Evolutionary conservation across 257 asterid genomes (phyloP).

Genomic region (Haberlea rhodopensis): DNA sequence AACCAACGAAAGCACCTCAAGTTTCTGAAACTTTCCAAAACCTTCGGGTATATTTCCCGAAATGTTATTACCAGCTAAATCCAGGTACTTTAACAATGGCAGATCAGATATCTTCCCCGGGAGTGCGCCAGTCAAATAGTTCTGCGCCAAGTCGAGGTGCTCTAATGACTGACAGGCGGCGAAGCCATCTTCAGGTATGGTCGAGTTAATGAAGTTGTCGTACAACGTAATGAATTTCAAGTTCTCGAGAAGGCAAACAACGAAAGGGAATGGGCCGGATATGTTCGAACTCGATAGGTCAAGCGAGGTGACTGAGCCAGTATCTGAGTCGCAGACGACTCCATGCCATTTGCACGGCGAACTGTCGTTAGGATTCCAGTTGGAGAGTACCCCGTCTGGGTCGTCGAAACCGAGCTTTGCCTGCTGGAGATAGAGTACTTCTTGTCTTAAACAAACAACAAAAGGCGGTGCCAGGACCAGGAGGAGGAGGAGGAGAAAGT

Average conservation of each 20-base stretch:
- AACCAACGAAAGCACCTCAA: conserved; percentile 78
- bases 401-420: conserved; percentile 75
- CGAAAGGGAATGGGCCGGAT: conserved; percentile 77
- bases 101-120: conserved; percentile 57
- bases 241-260: conserved; percentile 61
- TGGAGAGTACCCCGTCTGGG: conserved; percentile 60
- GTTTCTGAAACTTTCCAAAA: conserved; percentile 65
- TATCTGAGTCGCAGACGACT: conserved; percentile 51
- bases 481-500: conserved; percentile 29
- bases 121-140: conserved; percentile 64
- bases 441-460: conserved; percentile 53
- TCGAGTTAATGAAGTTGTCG: conserved; percentile 71
- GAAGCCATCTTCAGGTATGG: conserved; percentile 42
- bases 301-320: conserved; percentile 50
- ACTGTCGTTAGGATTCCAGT: conserved; percentile 59
- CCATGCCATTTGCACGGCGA: conserved; percentile 89
- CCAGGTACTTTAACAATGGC: conserved; percentile 70
- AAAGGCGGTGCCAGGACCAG: conserved; percentile 29
- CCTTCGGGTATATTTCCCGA: conserved; percentile 79
- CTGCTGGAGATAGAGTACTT: conserved; percentile 53
- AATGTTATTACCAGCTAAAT: conserved; percentile 82
- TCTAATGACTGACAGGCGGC: conserved; percentile 53
- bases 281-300: conserved; percentile 78
- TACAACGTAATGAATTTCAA: conserved; percentile 57
- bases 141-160: conserved; percentile 84